Conservation (phyloP, 805 yeast genomes). For the Hanseniaspora nectarophila region DNA sequence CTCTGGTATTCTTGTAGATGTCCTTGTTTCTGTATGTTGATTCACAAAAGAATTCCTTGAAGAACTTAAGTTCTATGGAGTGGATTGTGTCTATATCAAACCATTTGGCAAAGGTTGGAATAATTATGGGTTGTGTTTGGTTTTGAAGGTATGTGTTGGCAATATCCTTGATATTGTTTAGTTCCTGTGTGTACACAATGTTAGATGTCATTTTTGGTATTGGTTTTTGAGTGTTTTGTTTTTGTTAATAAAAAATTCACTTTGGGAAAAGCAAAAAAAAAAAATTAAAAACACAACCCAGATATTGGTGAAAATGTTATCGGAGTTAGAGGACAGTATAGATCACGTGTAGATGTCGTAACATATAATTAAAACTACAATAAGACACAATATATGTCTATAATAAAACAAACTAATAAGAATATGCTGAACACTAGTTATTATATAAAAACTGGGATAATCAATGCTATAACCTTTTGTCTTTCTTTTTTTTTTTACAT, state of each 20-base stretch:
- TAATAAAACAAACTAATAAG: too few relatives aligned
- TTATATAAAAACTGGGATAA: too few relatives aligned
- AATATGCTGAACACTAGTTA: too few relatives aligned
- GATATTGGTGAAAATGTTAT: too few relatives aligned
- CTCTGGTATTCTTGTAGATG: conserved; percentile 69
- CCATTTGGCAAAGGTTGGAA: conserved; percentile 86
- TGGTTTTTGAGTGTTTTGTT: conserved; percentile 16
- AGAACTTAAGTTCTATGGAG: conserved; percentile 65
- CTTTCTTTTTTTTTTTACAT: too few relatives aligned
- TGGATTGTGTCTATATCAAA: conserved; percentile 62
- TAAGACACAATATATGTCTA: too few relatives aligned
- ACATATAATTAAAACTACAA: too few relatives aligned
- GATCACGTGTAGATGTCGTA: too few relatives aligned
- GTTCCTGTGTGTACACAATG: conserved; percentile 27
- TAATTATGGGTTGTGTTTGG: conserved; percentile 73
- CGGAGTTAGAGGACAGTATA: too few relatives aligned
- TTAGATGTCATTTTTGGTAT: conserved; percentile 19
- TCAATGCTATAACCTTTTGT: too few relatives aligned
- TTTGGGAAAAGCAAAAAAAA: not conserved
- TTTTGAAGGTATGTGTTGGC: conserved; percentile 26
- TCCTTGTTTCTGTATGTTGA: conserved; percentile 62
- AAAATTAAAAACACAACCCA: too few relatives aligned
- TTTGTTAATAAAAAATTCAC: too few relatives aligned
- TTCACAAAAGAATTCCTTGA: conserved; percentile 76
- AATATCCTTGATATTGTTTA: conserved; percentile 28